phyloP scores from a whole-genome alignment of 768 basidiomycete genomes.

The Hypholoma fasciculare region DNA sequence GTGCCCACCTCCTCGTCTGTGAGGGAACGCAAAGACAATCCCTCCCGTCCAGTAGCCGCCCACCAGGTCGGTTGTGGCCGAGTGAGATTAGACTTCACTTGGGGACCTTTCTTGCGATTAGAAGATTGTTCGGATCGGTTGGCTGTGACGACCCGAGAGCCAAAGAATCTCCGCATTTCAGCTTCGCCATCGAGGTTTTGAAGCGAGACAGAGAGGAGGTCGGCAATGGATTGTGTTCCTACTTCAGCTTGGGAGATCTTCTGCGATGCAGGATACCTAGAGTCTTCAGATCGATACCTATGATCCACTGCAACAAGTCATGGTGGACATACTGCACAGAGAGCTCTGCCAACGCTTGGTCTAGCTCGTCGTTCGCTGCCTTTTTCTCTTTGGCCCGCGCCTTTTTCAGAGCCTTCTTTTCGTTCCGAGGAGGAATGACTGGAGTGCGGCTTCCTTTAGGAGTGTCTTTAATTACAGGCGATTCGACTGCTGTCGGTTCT shows the following conservation, averaged over 20 bases:
- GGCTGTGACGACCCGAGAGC: slow-evolving; percentile 81
- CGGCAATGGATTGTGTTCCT: slow-evolving; percentile 36
- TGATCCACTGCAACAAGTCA: background rate
- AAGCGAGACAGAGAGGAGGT: slow-evolving; percentile 77
- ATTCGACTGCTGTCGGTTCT: slow-evolving; percentile 5
- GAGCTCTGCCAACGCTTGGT: slow-evolving; percentile 83
- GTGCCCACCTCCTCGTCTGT: slow-evolving; percentile 51
- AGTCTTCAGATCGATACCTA: background rate
- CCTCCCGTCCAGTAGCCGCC: slow-evolving; percentile 66
- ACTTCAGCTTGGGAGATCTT: slow-evolving; percentile 30
- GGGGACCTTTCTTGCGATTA: slow-evolving; percentile 39
- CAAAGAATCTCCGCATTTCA: slow-evolving; percentile 94
- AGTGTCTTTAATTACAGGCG: slow-evolving; percentile 3
- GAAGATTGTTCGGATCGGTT: slow-evolving; percentile 40
- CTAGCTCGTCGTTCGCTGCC: slow-evolving; percentile 74
- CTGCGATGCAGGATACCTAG: slow-evolving; percentile 55
- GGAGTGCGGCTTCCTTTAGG: slow-evolving; percentile 9
- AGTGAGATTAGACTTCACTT: slow-evolving; percentile 70
- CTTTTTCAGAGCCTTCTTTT: slow-evolving; percentile 65
- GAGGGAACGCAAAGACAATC: slow-evolving; percentile 64
- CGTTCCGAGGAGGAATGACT: slow-evolving; percentile 28
- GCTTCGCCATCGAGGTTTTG: slow-evolving; percentile 84
- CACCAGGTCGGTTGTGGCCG: slow-evolving; percentile 79
- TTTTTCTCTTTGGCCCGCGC: slow-evolving; percentile 67
- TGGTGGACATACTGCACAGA: slow-evolving; percentile 58